Conservation (phyloP, 805 yeast species). For the Cyberlindnera maritima region DNA sequence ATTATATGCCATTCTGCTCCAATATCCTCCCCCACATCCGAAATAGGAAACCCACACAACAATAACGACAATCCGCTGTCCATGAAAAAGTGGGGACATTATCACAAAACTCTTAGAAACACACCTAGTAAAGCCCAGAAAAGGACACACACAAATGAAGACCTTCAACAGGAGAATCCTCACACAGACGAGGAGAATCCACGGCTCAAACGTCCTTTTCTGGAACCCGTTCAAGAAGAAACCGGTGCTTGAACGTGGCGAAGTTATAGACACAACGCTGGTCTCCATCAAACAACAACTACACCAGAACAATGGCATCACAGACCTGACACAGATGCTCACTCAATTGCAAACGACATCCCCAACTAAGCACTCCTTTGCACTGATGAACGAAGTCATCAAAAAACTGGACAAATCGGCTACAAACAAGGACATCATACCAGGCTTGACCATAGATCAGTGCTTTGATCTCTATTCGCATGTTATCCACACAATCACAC, state of each 20-base stretch:
- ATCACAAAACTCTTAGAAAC: no score
- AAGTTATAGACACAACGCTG: constrained; percentile 4
- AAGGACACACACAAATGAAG: no score
- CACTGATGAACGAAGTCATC: constrained; percentile 19
- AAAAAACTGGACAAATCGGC: constrained; percentile 14
- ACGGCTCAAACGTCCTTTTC: constrained; percentile 1
- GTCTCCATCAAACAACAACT: constrained; percentile 8
- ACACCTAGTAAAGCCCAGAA: no score
- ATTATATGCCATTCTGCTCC: no score
- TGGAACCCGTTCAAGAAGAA: constrained; percentile 16
- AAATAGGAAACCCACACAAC: no score
- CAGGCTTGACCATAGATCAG: constrained; percentile 11
- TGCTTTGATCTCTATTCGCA: constrained; percentile 8
- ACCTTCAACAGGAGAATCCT: no score
- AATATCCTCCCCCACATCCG: no score
- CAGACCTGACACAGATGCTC: constrained; percentile 3
- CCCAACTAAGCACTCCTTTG: constrained; percentile 8
- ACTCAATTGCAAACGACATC: not conserved
- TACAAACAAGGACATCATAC: constrained; percentile 5
- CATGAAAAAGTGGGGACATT: no score
- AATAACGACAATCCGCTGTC: no score
- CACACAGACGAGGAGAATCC: not conserved
- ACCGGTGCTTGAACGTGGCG: constrained; percentile 2
- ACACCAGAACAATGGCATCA: not conserved
- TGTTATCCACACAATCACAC: constrained; percentile 11